These are phyloP conservation scores for Trichoderma pleuroti DNA, from an alignment of 2,329 filamentous ascomycete species.

Conservation along the genomic window DNA sequence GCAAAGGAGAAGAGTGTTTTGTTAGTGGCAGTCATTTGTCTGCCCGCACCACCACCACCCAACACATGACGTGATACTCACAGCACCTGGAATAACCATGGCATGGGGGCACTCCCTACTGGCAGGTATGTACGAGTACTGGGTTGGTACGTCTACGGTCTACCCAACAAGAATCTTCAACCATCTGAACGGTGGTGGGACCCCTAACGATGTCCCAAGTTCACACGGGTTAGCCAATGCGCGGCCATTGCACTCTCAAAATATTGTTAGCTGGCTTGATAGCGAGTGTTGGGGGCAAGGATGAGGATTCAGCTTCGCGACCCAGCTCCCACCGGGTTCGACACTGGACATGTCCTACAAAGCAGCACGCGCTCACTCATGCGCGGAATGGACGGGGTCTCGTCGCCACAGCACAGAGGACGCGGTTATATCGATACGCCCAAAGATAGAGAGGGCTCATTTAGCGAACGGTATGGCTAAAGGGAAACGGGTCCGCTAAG, in stretches of 20 bases:
- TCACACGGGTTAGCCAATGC: background rate
- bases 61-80: constrained; percentile 12
- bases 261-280: background rate
- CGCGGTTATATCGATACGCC: background rate
- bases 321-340: too few species aligned
- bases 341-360: background rate
- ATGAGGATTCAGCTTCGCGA: background rate
- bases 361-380: background rate
- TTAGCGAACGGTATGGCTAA: constrained; percentile 5
- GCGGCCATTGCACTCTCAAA: background rate
- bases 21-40: background rate
- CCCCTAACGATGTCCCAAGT: background rate
- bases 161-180: background rate
- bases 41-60: background rate
- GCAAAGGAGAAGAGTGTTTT: background rate
- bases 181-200: constrained; percentile 1
- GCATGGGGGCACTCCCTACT: background rate
- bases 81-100: background rate
- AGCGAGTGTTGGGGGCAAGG: background rate
- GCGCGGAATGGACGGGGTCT: background rate
- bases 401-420: background rate
- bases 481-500: constrained; percentile 13
- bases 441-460: background rate
- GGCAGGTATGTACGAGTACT: too few species aligned
- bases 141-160: background rate